Percentiles rank a stretch among this genome's conserved stretches.
Evolutionary conservation across 2,329 filamentous ascomycete species (phyloP).

Genomic region (Trichoderma sp.): DNA sequence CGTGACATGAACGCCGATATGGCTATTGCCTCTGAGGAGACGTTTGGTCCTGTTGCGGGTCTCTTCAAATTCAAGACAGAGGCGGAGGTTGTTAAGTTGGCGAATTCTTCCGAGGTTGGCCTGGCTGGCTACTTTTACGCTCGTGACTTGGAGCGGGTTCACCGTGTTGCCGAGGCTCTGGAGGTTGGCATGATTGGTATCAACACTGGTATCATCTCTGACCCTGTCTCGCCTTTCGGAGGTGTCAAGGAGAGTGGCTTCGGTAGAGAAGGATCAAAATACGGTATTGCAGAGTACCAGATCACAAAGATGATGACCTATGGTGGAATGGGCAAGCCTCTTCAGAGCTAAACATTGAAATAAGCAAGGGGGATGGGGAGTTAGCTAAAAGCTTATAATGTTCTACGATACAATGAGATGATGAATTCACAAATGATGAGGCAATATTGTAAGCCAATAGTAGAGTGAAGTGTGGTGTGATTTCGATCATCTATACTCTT

Average conservation of each 20-base stretch:
- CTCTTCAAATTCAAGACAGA: constrained; percentile 88
- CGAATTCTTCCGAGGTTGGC: constrained; percentile 82
- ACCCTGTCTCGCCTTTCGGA: constrained; percentile 66
- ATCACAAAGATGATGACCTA: constrained; percentile 66
- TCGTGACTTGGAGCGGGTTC: constrained; percentile 58
- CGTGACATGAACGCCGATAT: constrained; percentile 84
- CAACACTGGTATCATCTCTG: constrained; percentile 70
- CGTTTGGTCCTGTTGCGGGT: constrained; percentile 90
- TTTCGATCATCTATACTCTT: background rate
- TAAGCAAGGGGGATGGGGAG: background rate
- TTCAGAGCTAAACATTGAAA: constrained; percentile 45
- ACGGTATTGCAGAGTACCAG: constrained; percentile 76
- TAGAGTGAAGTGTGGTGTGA: background rate
- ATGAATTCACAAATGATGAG: background rate
- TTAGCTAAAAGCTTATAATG: background rate
- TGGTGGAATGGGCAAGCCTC: constrained; percentile 57
- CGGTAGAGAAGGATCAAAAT: constrained; percentile 74
- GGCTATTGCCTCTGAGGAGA: constrained; percentile 84
- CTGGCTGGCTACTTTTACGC: constrained; percentile 95
- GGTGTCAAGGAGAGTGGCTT: constrained; percentile 83
- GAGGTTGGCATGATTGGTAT: constrained; percentile 88
- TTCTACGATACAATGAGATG: constrained; percentile 10
- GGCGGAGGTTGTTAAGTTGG: constrained; percentile 80
- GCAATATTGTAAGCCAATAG: background rate
- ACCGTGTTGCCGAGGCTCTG: constrained; percentile 66